Evolutionary conservation across 768 basidiomycete genomes (phyloP), one percentile per base, ranked within the genome.

Genomic region (Lactarius akahatsu): DNA sequence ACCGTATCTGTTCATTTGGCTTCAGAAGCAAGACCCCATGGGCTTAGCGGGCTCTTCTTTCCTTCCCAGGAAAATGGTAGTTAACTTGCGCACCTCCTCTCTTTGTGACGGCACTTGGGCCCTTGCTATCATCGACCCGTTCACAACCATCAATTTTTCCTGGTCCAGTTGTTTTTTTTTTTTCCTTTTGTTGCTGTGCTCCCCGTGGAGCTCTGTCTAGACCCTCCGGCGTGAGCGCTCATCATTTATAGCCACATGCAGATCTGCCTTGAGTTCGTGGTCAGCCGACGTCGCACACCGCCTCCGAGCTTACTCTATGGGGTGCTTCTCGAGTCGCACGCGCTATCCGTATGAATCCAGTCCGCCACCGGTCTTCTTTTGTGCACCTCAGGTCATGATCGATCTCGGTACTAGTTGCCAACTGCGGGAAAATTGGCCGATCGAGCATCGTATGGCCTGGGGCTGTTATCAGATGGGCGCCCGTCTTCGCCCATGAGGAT

Each of bases 401-500:
- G 65, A 62, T 56, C 36, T 59, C 50, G 36, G 30, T 20, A 30
- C 26, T 30, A 43, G 55, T n/a, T 45, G 34, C 5, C 60, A 26
- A 54, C 45, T 15, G 15, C 34, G 18, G 52, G 34, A 28, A 40
- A 55, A 45, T 23, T 3, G 6, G 43, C 57, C 30, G 65, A 62
- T 66, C 50, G 38, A n/a, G 30, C 26, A 58, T 61, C 59, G 34
- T 36, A 30, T 34, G 32, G 15, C 30, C 30, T 16, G 18, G 5
- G 23, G 20, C 10, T 18, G 38, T 41, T 62, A 66, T 62, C 65
- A 40, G 65, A 66, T 66, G 57, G 16, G 38, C 65, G 65, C 65
- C 56, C 34, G 23, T 28, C 2, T 16, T 5, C n/a, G 16, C 50
- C 28, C 66, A 57, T 66, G 60, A 66, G 11, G 41, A 38, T 4